Base-by-base conservation (phyloP, 441 rosid genomes). In the Isatis lusitanica region DNA sequence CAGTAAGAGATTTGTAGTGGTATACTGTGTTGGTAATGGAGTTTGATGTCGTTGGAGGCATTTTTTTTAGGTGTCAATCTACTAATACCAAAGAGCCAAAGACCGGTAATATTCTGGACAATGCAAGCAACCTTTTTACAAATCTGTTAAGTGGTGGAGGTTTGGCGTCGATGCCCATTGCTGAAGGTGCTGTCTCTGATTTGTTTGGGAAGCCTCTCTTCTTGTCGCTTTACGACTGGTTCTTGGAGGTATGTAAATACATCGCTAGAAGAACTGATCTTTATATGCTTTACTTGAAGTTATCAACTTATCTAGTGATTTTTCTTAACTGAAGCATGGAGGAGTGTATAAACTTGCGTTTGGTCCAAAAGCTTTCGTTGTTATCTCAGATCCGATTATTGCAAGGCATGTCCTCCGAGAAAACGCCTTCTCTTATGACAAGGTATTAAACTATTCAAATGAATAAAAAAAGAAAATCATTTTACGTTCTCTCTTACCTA, bases 281-380 rank as follows among this genome's bases (percentile, higher is more conserved):
- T 17, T 9, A 44, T 21, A 50, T n/a, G 66, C 9, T 71, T 18
- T 33, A 28, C 10, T 36, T 11, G 18, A 21, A 39, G 8, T 76
- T 16, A 3, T 26, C 51, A n/a, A n/a, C n/a, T n/a, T n/a, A n/a
- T n/a, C n/a, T n/a, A n/a, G n/a, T n/a, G n/a, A n/a, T n/a, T n/a
- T n/a, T n/a, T n/a, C n/a, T n/a, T n/a, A n/a, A n/a, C n/a, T n/a
- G n/a, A n/a, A 94, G 98, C 91, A 92, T 72, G 98, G 98, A 60
- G 85, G 97, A 9, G 93, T 94, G 18, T 94, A 89, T 75, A 94
- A 94, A 65, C 97, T 94, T 79, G 97, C 98, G 64, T 94, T 94
- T 85, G 98, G 98, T 51, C 98, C 97, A 44, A 94, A 94, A 73
- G 92, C 98, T 8, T 94, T 94, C 82, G 97, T 94, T 73, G 97